These are phyloP conservation scores for Heritiera fomes DNA, from an alignment of 345 rosid genomes.

Conservation along the genomic window DNA sequence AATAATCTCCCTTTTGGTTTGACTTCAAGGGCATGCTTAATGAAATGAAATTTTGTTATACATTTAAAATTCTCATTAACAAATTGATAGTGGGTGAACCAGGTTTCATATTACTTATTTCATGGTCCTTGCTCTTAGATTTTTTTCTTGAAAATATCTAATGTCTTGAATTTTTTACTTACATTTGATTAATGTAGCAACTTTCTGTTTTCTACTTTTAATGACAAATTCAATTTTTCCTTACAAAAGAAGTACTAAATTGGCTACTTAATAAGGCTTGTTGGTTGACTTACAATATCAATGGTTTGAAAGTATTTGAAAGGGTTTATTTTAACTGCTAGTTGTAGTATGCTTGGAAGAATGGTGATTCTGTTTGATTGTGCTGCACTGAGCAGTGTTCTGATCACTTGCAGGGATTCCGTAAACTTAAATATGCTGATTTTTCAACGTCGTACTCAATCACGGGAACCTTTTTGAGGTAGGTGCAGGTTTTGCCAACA, in stretches of 20 bases:
- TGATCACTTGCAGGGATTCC: slow-evolving; percentile 53
- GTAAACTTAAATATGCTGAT: slow-evolving; percentile 65
- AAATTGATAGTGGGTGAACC: not conserved
- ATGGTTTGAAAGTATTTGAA: slow-evolving; percentile 9
- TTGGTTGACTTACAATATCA: slow-evolving; percentile 4
- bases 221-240: not conserved
- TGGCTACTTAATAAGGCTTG: not conserved
- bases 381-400: not conserved
- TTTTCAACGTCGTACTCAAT: slow-evolving; percentile 68
- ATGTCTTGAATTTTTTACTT: not conserved
- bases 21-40: slow-evolving; percentile 5
- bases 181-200: not conserved
- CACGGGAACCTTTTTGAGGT: slow-evolving; percentile 84
- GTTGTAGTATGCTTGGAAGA: not conserved
- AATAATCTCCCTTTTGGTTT: not conserved
- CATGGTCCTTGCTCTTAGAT: not conserved
- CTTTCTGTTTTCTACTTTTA: not conserved
- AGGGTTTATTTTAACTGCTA: not conserved
- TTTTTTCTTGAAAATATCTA: not conserved
- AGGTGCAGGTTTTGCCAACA: slow-evolving; percentile 19
- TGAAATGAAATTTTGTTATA: not conserved
- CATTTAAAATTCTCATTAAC: not conserved
- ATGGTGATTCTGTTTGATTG: slow-evolving; percentile 12
- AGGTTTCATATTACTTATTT: not conserved
- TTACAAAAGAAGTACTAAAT: not conserved